A percentile compares a stretch with the other conserved stretches of the same genome.
These are phyloP conservation scores for Xylariales sp. DNA, from an alignment of 2,329 filamentous ascomycete genomes.

Conservation along the genomic window DNA sequence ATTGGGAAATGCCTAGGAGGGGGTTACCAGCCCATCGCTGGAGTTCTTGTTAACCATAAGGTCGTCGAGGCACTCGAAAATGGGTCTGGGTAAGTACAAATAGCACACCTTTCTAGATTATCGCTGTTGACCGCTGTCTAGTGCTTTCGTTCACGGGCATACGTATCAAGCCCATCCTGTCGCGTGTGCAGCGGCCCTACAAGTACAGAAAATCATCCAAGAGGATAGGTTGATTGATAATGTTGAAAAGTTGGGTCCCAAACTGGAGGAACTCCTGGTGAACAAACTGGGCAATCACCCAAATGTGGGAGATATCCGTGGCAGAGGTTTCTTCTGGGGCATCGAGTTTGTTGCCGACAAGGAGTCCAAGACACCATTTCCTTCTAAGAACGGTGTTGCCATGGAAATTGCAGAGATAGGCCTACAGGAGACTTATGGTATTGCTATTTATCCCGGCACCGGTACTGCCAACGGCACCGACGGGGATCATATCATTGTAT, in stretches of 20 bases:
- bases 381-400: slow-evolving; percentile 20
- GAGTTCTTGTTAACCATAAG: slow-evolving; percentile 48
- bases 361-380: slow-evolving; percentile 30
- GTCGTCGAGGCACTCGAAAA: slow-evolving; percentile 40
- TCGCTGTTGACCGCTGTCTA: slow-evolving; percentile 9
- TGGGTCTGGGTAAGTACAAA: slow-evolving; percentile 26
- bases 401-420: slow-evolving; percentile 28
- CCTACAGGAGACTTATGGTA: slow-evolving; percentile 23
- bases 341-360: slow-evolving; percentile 41
- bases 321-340: slow-evolving; percentile 40
- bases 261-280: slow-evolving; percentile 23
- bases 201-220: slow-evolving; percentile 32
- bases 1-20: slow-evolving; percentile 63
- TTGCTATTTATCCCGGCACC: slow-evolving; percentile 57
- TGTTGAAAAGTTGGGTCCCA: slow-evolving; percentile 22
- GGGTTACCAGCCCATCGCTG: slow-evolving; percentile 59
- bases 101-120: background rate
- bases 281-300: slow-evolving; percentile 20
- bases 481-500: slow-evolving; percentile 67
- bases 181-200: slow-evolving; percentile 32
- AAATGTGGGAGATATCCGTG: slow-evolving; percentile 35
- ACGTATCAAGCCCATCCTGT: slow-evolving; percentile 43
- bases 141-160: slow-evolving; percentile 52
- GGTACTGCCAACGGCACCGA: slow-evolving; percentile 55
- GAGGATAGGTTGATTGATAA: slow-evolving; percentile 27